A percentile compares a stretch with the other conserved stretches of the same genome.
phyloP scores from a whole-genome alignment of 805 yeast genomes.

The Cyberlindnera japonica region DNA sequence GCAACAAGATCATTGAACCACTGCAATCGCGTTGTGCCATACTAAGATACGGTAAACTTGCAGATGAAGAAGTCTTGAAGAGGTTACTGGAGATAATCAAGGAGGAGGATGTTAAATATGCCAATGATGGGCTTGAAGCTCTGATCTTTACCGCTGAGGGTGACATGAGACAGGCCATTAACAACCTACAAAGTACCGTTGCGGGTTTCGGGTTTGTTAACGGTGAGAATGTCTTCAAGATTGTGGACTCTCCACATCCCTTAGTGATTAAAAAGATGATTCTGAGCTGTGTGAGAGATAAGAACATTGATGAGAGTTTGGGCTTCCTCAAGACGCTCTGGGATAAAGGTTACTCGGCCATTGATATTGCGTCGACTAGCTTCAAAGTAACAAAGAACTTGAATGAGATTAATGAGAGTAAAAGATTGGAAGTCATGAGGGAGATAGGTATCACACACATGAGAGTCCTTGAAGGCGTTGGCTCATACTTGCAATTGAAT shows the following conservation, averaged over 20 bases:
- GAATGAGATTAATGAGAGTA: slow-evolving; percentile 61
- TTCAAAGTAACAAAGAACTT: slow-evolving; percentile 83
- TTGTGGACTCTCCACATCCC: slow-evolving; percentile 97
- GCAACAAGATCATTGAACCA: slow-evolving; percentile 93
- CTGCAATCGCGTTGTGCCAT: slow-evolving; percentile 96
- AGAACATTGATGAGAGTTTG: slow-evolving; percentile 61
- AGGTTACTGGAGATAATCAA: slow-evolving; percentile 69
- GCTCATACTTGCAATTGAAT: slow-evolving; percentile 79
- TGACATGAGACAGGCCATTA: slow-evolving; percentile 97
- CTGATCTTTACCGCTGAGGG: slow-evolving; percentile 95
- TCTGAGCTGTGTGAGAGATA: slow-evolving; percentile 38
- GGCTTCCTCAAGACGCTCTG: slow-evolving; percentile 65
- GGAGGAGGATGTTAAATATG: slow-evolving; percentile 67
- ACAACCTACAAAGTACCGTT: slow-evolving; percentile 88
- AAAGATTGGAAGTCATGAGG: slow-evolving; percentile 70
- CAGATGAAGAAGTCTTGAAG: slow-evolving; percentile 80
- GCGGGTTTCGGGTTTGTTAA: slow-evolving; percentile 93
- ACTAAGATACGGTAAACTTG: slow-evolving; percentile 72
- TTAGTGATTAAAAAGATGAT: slow-evolving; percentile 71
- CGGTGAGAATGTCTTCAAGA: slow-evolving; percentile 88
- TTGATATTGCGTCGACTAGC: slow-evolving; percentile 86
- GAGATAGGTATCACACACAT: slow-evolving; percentile 90
- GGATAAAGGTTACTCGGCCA: slow-evolving; percentile 89
- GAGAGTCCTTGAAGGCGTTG: slow-evolving; percentile 91
- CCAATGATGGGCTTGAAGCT: slow-evolving; percentile 90